Conservation (phyloP, 257 asterid genomes). For the Penstemon barbatus region DNA sequence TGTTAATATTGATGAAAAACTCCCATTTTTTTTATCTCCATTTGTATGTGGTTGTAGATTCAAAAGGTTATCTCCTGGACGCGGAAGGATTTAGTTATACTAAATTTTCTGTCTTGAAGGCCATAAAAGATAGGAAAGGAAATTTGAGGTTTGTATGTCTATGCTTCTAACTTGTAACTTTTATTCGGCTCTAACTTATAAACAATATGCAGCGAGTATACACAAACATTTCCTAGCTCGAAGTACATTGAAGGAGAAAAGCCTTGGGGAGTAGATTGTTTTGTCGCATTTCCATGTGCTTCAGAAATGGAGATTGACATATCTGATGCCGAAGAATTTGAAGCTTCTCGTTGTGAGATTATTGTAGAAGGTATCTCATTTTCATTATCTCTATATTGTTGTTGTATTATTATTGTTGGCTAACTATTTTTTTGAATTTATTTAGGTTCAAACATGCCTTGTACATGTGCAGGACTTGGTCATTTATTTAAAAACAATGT, state of each 20-base stretch:
- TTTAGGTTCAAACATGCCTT: constrained; percentile 71
- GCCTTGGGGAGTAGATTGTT: too few relatives aligned
- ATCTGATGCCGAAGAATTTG: constrained; percentile 85
- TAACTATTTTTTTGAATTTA: too few relatives aligned
- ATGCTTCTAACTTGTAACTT: constrained; percentile 11
- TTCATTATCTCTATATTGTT: constrained; percentile 11
- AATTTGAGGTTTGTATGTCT: constrained; percentile 69
- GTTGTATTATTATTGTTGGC: constrained; percentile 41
- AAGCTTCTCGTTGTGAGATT: constrained; percentile 76
- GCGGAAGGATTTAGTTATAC: constrained; percentile 94
- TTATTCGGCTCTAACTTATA: constrained; percentile 32
- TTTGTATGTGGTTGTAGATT: constrained; percentile 52
- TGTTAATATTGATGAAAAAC: not conserved
- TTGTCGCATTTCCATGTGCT: constrained; percentile 95
- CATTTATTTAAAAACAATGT: constrained; percentile 78
- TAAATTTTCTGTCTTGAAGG: constrained; percentile 83
- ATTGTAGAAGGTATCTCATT: constrained; percentile 77
- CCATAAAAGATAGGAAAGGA: constrained; percentile 85
- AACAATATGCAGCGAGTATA: constrained; percentile 71
- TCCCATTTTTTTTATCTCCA: not conserved
- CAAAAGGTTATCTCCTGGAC: constrained; percentile 92
- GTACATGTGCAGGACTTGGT: constrained; percentile 87
- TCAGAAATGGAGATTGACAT: constrained; percentile 88
- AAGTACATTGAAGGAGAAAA: constrained; percentile 90
- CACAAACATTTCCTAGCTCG: constrained; percentile 95